A percentile compares a stretch with the other conserved stretches of the same genome.
These are phyloP conservation scores for Acacia acuminata DNA, from an alignment of 306 rosid genomes.

Conservation along the genomic window DNA sequence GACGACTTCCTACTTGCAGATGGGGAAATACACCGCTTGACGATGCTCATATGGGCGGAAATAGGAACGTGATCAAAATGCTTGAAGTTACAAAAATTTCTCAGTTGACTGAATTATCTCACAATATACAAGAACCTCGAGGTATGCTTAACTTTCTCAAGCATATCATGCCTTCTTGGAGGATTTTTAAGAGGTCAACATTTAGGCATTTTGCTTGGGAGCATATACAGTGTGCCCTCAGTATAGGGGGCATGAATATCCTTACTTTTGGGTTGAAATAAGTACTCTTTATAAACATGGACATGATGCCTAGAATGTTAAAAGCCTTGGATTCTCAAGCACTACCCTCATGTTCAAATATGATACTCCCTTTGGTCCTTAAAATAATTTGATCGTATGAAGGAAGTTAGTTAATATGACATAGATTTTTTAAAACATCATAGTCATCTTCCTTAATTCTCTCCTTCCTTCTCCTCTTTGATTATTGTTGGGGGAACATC, in stretches of 20 bases:
- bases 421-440: too few species aligned
- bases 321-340: slow-evolving; percentile 12
- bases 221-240: background rate
- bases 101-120: slow-evolving; percentile 43
- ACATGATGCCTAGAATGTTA: slow-evolving; percentile 5
- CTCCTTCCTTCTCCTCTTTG: too few species aligned
- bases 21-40: slow-evolving; percentile 78
- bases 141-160: slow-evolving; percentile 29
- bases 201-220: background rate
- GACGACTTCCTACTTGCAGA: slow-evolving; percentile 40
- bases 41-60: slow-evolving; percentile 56
- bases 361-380: background rate
- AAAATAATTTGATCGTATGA: too few species aligned
- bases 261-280: background rate
- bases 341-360: background rate
- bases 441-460: too few species aligned
- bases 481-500: too few species aligned
- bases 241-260: background rate
- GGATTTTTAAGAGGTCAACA: background rate
- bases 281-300: background rate
- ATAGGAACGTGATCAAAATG: slow-evolving; percentile 51
- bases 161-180: slow-evolving; percentile 1
- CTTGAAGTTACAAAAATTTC: slow-evolving; percentile 55
- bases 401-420: too few species aligned
- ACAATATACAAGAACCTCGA: slow-evolving; percentile 29